Evolutionary conservation across 768 basidiomycete genomes (phyloP).

Genomic region (Boletus rubropictus): DNA sequence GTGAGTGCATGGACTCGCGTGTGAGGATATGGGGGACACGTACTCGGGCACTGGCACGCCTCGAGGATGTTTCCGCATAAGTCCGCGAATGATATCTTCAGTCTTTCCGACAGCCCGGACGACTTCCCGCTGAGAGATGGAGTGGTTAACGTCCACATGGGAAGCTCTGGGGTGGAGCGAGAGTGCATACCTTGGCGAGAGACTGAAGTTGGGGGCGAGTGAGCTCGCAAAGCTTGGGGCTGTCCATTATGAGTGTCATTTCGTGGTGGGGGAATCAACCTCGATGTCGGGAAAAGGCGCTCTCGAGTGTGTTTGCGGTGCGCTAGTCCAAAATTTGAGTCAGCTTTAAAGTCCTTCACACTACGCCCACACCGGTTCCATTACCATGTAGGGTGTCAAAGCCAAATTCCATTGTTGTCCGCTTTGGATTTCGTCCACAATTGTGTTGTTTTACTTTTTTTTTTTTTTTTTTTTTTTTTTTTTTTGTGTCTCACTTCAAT

Average conservation of each 20-base stretch:
- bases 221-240: conserved; percentile 17
- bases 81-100: conserved; percentile 24
- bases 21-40: neutral
- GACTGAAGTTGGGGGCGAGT: conserved; percentile 20
- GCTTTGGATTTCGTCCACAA: neutral
- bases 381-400: neutral
- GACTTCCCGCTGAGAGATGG: conserved; percentile 17
- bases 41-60: conserved; percentile 20
- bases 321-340: neutral
- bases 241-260: conserved; percentile 12
- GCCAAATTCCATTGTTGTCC: neutral
- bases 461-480: too few relatives aligned
- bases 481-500: too few relatives aligned
- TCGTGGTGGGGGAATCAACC: neutral
- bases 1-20: neutral
- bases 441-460: too few relatives aligned
- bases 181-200: conserved; percentile 20
- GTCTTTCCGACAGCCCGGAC: conserved; percentile 26
- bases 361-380: neutral
- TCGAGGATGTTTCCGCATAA: conserved; percentile 23
- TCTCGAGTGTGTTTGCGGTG: neutral
- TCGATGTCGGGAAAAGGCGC: neutral
- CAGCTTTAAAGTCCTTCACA: neutral
- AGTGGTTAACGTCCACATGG: neutral
- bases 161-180: neutral